Evolutionary conservation across 2,329 filamentous ascomycete genomes (phyloP), one percentile per base, ranked within the genome.

Genomic region (Ophiostoma australiae): DNA sequence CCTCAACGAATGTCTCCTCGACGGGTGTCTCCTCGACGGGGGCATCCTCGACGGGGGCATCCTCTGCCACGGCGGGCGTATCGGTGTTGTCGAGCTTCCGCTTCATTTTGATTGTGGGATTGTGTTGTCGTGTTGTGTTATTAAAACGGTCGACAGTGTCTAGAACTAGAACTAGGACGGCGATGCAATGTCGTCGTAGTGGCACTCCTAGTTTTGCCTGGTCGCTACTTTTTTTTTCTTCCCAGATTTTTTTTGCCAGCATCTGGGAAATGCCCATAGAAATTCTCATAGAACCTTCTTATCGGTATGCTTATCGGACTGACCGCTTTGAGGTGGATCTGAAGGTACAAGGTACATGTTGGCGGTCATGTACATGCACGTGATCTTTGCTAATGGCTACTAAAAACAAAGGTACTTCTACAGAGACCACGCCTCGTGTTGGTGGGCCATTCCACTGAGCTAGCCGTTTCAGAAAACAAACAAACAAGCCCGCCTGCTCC

Each of bases 51-150:
- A 44, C 67, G 37, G 39, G 67, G n/a, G 10, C 67, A 20, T 48
- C 44, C 44, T 69, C 52, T 20, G 55, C 68, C 13, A 76, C 75
- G 10, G 80, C 77, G 3, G 80, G 73, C 10, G 68, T 68, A 33
- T 75, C 72, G 67, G 72, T 73, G 17, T 84, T 82, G 73, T 88
- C 83, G 74, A 88, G 81, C 80, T 90, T 90, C 72, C 87, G 83
- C 80, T 89, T 90, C 85, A 88, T 87, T 10, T 70, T 75, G 70
- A 31, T 2, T 68, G 15, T 66, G 39, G 39, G 63, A 11, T 15
- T 4, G 35, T 58, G 27, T 20, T 15, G 33, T 10, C 44, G 48
- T 39, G 67, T 55, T 11, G 13, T 15, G 23, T 15, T 68, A 27
- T 7, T 48, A n/a, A 1, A 23, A 65, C 48, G 4, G 17, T 63